Conservation (phyloP, 2,329 filamentous ascomycete genomes). For the Fusarium globosum region DNA sequence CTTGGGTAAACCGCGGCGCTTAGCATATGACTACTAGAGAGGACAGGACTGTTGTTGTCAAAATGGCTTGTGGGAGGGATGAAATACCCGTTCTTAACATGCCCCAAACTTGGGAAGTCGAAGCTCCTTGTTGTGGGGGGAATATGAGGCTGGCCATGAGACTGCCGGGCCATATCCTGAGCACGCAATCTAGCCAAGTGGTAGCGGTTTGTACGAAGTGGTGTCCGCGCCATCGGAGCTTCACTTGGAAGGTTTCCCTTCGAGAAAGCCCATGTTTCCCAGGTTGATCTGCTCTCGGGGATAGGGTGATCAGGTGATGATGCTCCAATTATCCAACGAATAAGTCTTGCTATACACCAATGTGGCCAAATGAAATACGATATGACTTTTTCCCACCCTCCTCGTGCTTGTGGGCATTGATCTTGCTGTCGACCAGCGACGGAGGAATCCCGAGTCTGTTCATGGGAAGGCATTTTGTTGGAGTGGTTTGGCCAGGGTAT, state of each 20-base stretch:
- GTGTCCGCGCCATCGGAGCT: background rate
- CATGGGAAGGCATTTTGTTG: background rate
- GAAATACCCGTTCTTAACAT: background rate
- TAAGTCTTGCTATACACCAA: background rate
- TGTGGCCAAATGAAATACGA: background rate
- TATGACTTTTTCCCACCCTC: background rate
- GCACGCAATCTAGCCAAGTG: background rate
- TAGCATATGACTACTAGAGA: background rate
- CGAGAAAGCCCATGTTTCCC: background rate
- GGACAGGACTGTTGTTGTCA: background rate
- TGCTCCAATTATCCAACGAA: background rate
- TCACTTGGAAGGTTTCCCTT: background rate
- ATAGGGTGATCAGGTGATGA: background rate
- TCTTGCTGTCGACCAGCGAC: background rate
- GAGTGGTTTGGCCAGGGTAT: background rate
- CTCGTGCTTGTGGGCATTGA: slow-evolving; percentile 9
- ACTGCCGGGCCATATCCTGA: background rate
- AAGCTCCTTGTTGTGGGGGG: background rate
- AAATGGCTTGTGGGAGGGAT: background rate
- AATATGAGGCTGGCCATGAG: background rate
- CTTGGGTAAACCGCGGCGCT: background rate
- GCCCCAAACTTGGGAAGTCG: background rate
- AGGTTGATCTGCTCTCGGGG: background rate
- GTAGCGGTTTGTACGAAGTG: background rate
- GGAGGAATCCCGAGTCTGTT: background rate